Conservation (phyloP, 495 filamentous ascomycete species). For the Cudoniella acicularis region DNA sequence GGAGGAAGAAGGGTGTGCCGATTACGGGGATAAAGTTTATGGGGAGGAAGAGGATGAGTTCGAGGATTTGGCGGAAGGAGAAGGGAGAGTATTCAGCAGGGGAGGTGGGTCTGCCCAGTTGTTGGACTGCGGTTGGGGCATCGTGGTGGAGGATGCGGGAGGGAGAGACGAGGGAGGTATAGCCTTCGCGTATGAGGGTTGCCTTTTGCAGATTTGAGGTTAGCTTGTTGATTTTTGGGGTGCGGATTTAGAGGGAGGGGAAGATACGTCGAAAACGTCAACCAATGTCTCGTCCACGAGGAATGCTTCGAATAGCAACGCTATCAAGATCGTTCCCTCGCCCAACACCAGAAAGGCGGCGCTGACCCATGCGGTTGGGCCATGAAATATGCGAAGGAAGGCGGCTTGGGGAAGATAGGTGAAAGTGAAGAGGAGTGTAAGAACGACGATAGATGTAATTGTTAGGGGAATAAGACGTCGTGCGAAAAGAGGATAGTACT, state of each 20-base stretch:
- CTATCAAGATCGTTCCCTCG: slow-evolving; percentile 77
- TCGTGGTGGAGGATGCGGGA: slow-evolving; percentile 66
- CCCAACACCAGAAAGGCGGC: slow-evolving; percentile 75
- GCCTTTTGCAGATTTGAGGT: slow-evolving; percentile 22
- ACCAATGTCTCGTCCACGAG: slow-evolving; percentile 78
- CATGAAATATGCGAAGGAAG: slow-evolving; percentile 78
- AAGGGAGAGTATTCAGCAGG: slow-evolving; percentile 65
- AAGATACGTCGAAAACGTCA: slow-evolving; percentile 80
- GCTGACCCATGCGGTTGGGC: slow-evolving; percentile 72
- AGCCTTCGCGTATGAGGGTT: slow-evolving; percentile 44
- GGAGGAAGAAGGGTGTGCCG: slow-evolving; percentile 74
- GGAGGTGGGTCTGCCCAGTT: slow-evolving; percentile 69
- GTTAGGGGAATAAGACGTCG: slow-evolving; percentile 66
- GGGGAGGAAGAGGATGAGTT: slow-evolving; percentile 75
- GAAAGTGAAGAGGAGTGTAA: slow-evolving; percentile 73
- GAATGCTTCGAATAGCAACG: slow-evolving; percentile 72
- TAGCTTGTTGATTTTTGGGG: not conserved
- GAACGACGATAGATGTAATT: slow-evolving; percentile 68
- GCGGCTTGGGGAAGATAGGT: slow-evolving; percentile 85
- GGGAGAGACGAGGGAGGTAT: slow-evolving; percentile 58
- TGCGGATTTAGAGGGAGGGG: not conserved
- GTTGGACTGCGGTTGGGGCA: slow-evolving; percentile 58
- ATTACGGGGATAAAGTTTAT: slow-evolving; percentile 87
- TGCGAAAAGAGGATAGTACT: slow-evolving; percentile 63
- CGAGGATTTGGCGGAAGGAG: slow-evolving; percentile 71